phyloP scores from a whole-genome alignment of 306 rosid genomes.

The Crotalaria pallida region DNA sequence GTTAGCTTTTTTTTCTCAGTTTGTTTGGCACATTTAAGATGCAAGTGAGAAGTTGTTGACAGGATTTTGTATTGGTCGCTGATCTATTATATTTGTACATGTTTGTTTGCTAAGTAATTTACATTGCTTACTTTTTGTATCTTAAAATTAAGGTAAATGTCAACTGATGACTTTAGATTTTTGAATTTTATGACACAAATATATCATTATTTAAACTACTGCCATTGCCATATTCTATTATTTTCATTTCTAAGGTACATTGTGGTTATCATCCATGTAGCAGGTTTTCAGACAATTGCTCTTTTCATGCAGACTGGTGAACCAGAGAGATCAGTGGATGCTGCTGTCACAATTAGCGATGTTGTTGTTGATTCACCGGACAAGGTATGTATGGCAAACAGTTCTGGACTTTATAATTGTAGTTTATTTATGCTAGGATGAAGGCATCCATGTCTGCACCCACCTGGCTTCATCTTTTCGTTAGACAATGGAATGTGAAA shows the following conservation, averaged over 20 bases:
- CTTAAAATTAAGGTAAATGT: neutral
- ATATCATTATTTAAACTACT: constrained; percentile 31
- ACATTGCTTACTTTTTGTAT: neutral
- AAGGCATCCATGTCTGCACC: neutral
- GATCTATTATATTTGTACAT: neutral
- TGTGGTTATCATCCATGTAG: constrained; percentile 90
- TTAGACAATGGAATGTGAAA: neutral
- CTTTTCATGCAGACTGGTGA: constrained; percentile 99
- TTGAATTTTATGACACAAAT: constrained; percentile 14
- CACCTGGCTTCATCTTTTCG: neutral
- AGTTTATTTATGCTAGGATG: neutral
- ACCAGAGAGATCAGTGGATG: constrained; percentile 53
- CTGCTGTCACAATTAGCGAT: constrained; percentile 55
- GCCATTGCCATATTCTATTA: constrained; percentile 27
- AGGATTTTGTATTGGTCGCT: constrained; percentile 9
- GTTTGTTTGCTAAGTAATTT: neutral
- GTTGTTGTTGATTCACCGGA: constrained; percentile 72
- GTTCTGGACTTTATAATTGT: constrained; percentile 5
- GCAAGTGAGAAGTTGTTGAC: neutral
- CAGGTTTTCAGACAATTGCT: constrained; percentile 99
- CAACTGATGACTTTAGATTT: constrained; percentile 12
- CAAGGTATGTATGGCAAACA: constrained; percentile 53
- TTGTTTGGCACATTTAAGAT: neutral
- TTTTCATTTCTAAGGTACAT: constrained; percentile 77
- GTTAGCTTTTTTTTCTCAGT: neutral